These are phyloP conservation scores for Suillus placidus DNA, from an alignment of 768 basidiomycete species.

Conservation along the genomic window DNA sequence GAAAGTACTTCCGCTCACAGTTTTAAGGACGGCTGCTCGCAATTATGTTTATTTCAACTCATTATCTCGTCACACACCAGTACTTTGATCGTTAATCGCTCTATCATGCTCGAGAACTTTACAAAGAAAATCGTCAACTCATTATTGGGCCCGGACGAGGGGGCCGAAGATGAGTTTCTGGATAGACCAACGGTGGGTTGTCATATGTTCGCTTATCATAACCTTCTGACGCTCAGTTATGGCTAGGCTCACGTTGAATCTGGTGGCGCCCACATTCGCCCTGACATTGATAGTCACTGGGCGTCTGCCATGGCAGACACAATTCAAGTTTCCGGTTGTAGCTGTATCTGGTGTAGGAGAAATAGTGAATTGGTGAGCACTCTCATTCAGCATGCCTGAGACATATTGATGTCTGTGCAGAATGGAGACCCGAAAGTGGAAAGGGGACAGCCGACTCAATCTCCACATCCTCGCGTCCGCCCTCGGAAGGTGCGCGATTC, in stretches of 20 bases:
- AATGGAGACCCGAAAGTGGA: not conserved
- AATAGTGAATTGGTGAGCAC: conserved; percentile 12
- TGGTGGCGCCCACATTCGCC: not conserved
- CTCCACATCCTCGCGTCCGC: not conserved
- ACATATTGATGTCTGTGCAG: conserved; percentile 18
- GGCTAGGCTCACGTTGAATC: not conserved
- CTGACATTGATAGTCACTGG: conserved; percentile 13
- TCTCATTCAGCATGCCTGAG: no score
- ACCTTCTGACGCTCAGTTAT: not conserved
- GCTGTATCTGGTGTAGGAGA: conserved; percentile 12
- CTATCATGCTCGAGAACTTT: conserved; percentile 20
- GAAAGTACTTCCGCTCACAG: not conserved
- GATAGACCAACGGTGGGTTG: not conserved
- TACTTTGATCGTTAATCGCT: not conserved
- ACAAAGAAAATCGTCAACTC: conserved; percentile 10
- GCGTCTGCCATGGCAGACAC: conserved; percentile 13
- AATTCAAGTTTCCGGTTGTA: conserved; percentile 14
- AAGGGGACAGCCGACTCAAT: not conserved
- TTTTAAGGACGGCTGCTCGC: not conserved
- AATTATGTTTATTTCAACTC: not conserved
- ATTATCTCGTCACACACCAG: not conserved
- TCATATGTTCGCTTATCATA: not conserved
- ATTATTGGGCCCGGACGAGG: not conserved
- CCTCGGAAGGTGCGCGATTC: not conserved
- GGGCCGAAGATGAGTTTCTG: not conserved